Percentiles rank a stretch among this genome's conserved stretches.
These are phyloP conservation scores for Corylus heterophylla DNA, from an alignment of 306 rosid species.

Conservation along the genomic window DNA sequence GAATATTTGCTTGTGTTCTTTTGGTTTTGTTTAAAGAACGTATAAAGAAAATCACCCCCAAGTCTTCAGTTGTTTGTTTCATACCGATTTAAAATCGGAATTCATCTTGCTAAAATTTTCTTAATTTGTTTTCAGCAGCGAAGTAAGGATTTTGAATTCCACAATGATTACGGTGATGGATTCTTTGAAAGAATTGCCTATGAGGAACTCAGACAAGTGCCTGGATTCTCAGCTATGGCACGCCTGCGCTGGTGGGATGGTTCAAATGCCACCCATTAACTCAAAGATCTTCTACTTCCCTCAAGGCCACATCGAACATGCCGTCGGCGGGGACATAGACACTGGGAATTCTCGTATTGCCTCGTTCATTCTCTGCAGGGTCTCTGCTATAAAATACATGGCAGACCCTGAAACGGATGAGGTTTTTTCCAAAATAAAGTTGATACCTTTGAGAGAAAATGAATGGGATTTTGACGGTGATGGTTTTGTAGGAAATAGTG, in stretches of 20 bases:
- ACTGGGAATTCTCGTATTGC: conserved; percentile 58
- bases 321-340: conserved; percentile 52
- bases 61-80: neutral
- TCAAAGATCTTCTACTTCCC: conserved; percentile 86
- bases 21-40: neutral
- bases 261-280: conserved; percentile 84
- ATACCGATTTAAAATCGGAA: neutral
- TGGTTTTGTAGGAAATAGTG: conserved; percentile 41
- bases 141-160: conserved; percentile 4
- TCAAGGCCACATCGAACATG: conserved; percentile 91
- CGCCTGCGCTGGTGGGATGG: conserved; percentile 97
- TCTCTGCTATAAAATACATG: conserved; percentile 69
- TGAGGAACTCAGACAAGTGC: conserved; percentile 47
- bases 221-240: conserved; percentile 93
- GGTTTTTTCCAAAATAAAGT: conserved; percentile 66
- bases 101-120: neutral
- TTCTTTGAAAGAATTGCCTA: conserved; percentile 42
- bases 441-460: conserved; percentile 57
- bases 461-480: conserved; percentile 51
- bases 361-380: conserved; percentile 56
- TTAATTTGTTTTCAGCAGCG: neutral
- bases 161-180: conserved; percentile 57
- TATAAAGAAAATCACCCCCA: neutral
- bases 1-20: neutral
- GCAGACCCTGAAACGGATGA: conserved; percentile 91